These are phyloP conservation scores for Rhizoclosmatium sp. DNA, from an alignment of 192 early-diverging fungal species.

Conservation along the genomic window DNA sequence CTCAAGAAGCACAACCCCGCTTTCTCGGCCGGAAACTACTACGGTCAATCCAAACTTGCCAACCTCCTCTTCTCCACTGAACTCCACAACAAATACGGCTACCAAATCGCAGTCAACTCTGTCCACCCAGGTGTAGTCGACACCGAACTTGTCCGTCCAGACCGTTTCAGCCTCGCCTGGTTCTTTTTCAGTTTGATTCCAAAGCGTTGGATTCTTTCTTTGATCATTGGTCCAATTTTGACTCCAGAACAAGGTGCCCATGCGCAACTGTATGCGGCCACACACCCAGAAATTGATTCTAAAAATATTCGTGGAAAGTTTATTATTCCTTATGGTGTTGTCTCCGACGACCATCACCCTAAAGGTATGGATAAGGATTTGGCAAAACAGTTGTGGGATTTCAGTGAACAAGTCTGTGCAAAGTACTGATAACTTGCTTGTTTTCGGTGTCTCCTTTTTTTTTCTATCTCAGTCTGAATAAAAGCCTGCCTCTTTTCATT, in stretches of 20 bases:
- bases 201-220: neutral
- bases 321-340: conserved; percentile 4
- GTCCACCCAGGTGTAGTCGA: conserved; percentile 62
- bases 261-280: conserved; percentile 49
- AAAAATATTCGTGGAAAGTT: conserved; percentile 22
- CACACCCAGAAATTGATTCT: conserved; percentile 46
- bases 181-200: neutral
- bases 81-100: conserved; percentile 33
- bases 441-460: too few relatives aligned
- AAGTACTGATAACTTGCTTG: neutral
- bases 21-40: neutral
- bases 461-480: too few relatives aligned
- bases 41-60: neutral
- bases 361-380: conserved; percentile 27
- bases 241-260: conserved; percentile 40
- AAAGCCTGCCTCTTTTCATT: too few relatives aligned
- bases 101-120: conserved; percentile 49
- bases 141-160: conserved; percentile 47
- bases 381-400: conserved; percentile 45
- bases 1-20: neutral
- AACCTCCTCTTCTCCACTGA: conserved; percentile 18
- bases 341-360: neutral
- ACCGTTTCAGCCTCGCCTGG: conserved; percentile 5
- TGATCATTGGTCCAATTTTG: neutral
- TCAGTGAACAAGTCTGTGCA: neutral